Base-by-base conservation (phyloP, 768 basidiomycete species). In the Pleurotus ostreatus region DNA sequence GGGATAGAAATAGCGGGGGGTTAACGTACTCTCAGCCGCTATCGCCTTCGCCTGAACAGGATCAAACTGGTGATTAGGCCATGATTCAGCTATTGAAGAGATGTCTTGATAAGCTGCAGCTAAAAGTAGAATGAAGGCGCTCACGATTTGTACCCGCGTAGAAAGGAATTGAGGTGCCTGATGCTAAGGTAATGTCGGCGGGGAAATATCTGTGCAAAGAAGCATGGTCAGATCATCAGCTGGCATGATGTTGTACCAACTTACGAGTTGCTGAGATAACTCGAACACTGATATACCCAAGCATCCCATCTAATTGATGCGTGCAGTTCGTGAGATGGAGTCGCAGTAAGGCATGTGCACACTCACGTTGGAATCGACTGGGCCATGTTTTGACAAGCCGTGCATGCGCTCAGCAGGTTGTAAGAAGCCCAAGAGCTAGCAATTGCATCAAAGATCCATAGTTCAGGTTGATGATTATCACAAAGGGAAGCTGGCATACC, bases 371-470 rank as follows among this genome's bases (percentile, higher is more conserved):
- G 48, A 34, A 49, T 49, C 22, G 56, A 51, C 51, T 52, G 51
- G 12, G 37, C 6, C 18, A 30, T 15, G 26, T 45, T 39, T 47
- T 57, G 56, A 25, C 56, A 57, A 23, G 48, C 56, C 4, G 56
- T 57, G 25, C 56, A 57, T 15, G 56, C 56, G 40, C 56, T 57
- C 56, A 57, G 49, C 23, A 57, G 30, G 40, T 57, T 57, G 48
- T 57, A 57, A 43, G 56, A 48, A 16, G 56, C 46, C 56, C 56
- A 57, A 34, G 56, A 57, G 22, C 56, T 57, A 16, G 18, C 2
- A 13, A n/a, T 16, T 13, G 43, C 16, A 22, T 47, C 23, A 51
- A 38, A 9, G 47, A 41, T 30, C 30, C 30, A 30, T 30, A 30
- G 30, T 30, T 30, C 20, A 49, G 30, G 46, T 15, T 49, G 13